These are phyloP conservation scores for Aspergillus neotritici DNA, from an alignment of 2,329 filamentous ascomycete species.

Conservation along the genomic window DNA sequence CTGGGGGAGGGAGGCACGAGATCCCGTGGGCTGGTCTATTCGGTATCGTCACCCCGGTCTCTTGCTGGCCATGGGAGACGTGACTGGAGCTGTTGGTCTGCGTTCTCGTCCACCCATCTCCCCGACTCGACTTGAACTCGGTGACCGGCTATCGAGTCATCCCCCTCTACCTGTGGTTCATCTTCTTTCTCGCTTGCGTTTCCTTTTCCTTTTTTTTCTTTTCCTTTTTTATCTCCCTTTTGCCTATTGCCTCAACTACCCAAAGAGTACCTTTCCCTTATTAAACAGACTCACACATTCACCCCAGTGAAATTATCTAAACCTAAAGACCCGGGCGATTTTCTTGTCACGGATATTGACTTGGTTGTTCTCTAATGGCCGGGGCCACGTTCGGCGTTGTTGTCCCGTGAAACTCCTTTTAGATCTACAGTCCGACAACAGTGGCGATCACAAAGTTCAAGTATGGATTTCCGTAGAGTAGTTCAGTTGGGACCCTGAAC, in stretches of 20 bases:
- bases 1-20: conserved; percentile 7
- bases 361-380: conserved; percentile 10
- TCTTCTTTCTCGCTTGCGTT: conserved; percentile 18
- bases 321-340: conserved; percentile 14
- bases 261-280: conserved; percentile 25
- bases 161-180: conserved; percentile 12
- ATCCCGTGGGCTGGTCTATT: not conserved
- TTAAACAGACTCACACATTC: conserved; percentile 10
- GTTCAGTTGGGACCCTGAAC: too few species aligned
- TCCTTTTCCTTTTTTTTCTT: conserved; percentile 13
- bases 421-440: conserved; percentile 20
- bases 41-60: too few species aligned
- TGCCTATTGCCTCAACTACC: conserved; percentile 22
- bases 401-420: conserved; percentile 20
- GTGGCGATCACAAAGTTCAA: conserved; percentile 21
- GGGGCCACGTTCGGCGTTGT: conserved; percentile 20
- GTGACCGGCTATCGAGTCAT: conserved; percentile 8
- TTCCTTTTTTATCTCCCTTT: conserved; percentile 14
- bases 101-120: too few species aligned
- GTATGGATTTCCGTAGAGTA: conserved; percentile 1
- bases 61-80: too few species aligned
- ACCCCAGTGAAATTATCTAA: conserved; percentile 12
- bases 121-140: too few species aligned
- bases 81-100: too few species aligned
- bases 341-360: conserved; percentile 13